Conservation (phyloP, 306 rosid species). For the Sophora flavescens region DNA sequence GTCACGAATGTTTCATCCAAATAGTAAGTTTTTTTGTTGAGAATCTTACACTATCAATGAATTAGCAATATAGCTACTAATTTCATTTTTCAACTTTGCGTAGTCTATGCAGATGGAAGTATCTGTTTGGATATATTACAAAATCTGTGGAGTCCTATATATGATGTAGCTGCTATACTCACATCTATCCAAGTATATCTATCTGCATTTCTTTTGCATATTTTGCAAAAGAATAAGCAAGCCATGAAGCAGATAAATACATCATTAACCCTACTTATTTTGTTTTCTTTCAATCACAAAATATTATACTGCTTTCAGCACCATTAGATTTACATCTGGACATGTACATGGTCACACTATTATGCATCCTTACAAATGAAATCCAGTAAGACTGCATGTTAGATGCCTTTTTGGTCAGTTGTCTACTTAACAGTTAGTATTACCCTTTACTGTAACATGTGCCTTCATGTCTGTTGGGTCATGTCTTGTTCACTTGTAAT, state of each 20-base stretch:
- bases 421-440: not conserved
- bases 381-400: not conserved
- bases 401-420: not conserved
- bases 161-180: conserved; percentile 61
- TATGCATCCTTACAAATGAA: not conserved
- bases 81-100: conserved; percentile 16
- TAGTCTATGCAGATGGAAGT: conserved; percentile 63
- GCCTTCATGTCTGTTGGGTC: not conserved
- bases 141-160: conserved; percentile 63
- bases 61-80: conserved; percentile 6
- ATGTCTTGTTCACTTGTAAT: not conserved
- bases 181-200: conserved; percentile 64
- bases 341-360: not conserved
- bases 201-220: not conserved
- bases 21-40: no score
- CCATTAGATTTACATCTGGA: not conserved
- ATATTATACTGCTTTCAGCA: not conserved
- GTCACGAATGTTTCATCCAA: no score
- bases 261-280: not conserved
- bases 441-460: not conserved
- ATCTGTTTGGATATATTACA: conserved; percentile 58
- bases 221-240: conserved; percentile 14
- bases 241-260: not conserved
- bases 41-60: no score
- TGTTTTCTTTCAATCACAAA: not conserved